Evolutionary conservation across 768 basidiomycete species (phyloP).

Genomic region (Glaciozyma antarctica): DNA sequence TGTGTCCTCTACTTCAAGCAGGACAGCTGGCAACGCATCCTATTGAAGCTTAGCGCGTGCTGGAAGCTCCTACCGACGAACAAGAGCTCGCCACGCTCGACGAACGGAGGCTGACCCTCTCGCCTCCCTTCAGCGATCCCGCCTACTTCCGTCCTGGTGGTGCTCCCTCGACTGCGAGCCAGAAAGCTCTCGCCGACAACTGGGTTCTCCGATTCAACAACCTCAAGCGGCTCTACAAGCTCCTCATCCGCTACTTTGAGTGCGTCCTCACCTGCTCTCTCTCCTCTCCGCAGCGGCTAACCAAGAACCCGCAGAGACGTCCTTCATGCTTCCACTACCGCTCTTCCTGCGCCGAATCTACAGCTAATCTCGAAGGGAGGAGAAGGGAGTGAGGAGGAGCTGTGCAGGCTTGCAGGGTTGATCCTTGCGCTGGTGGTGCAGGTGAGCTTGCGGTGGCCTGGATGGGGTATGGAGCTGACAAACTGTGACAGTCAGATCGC

Average conservation of each 20-base stretch:
- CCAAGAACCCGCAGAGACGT: slow-evolving; percentile 39
- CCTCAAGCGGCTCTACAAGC: slow-evolving; percentile 73
- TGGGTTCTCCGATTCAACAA: slow-evolving; percentile 80
- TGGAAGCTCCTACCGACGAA: neutral
- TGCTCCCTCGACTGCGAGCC: slow-evolving; percentile 43
- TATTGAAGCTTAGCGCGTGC: neutral
- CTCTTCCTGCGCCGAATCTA: slow-evolving; percentile 77
- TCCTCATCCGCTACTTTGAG: slow-evolving; percentile 66
- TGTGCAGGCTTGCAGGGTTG: slow-evolving; percentile 16
- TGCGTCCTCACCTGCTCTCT: slow-evolving; percentile 43
- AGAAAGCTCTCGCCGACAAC: slow-evolving; percentile 61
- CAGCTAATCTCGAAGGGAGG: slow-evolving; percentile 74
- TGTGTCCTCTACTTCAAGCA: too few relatives aligned
- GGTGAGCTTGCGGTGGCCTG: slow-evolving; percentile 49
- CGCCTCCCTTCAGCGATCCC: slow-evolving; percentile 50
- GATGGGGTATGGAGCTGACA: slow-evolving; percentile 57
- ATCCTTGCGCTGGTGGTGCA: slow-evolving; percentile 24
- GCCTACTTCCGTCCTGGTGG: slow-evolving; percentile 63
- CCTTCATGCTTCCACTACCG: slow-evolving; percentile 64
- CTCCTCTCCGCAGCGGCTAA: neutral
- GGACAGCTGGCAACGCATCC: neutral
- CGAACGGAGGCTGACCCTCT: neutral
- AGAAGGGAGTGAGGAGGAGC: slow-evolving; percentile 46
- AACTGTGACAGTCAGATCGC: slow-evolving; percentile 77
- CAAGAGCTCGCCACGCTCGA: neutral